phyloP scores from a whole-genome alignment of 371 early-diverging fungal species.

The Zopfochytrium polystomum region DNA sequence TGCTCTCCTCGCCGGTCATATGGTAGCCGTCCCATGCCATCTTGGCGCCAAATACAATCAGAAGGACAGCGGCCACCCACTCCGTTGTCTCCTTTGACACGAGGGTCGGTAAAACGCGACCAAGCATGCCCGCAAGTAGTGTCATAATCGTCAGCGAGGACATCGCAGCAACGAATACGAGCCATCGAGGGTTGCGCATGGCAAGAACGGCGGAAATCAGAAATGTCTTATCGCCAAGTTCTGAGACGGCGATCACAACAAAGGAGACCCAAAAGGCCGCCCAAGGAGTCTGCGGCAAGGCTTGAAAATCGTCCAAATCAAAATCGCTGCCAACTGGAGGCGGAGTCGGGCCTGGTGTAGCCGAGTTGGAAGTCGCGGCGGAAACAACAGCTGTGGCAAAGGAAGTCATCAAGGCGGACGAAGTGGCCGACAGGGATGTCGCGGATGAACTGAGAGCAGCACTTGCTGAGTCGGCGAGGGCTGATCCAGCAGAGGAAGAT shows the following conservation, averaged over 20 bases:
- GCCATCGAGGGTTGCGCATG: constrained; percentile 65
- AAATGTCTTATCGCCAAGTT: constrained; percentile 97
- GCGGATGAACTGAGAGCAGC: too few relatives aligned
- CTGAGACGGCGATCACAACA: constrained; percentile 85
- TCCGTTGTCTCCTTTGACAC: constrained; percentile 84
- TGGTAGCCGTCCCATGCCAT: constrained; percentile 79
- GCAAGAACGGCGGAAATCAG: constrained; percentile 95
- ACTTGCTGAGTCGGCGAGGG: too few relatives aligned
- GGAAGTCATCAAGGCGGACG: too few relatives aligned
- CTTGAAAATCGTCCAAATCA: too few relatives aligned
- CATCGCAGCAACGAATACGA: constrained; percentile 86
- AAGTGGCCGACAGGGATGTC: too few relatives aligned
- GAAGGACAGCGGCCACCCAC: constrained; percentile 73
- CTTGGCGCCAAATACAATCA: constrained; percentile 85
- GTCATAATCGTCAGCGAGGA: constrained; percentile 91
- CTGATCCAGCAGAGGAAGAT: too few relatives aligned
- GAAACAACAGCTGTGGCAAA: too few relatives aligned
- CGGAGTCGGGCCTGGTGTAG: too few relatives aligned
- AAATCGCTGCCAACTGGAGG: too few relatives aligned
- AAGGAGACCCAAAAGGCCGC: constrained; percentile 57
- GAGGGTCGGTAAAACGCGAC: constrained; percentile 81
- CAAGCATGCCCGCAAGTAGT: constrained; percentile 85
- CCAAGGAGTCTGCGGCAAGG: too few relatives aligned
- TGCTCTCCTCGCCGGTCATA: constrained; percentile 82
- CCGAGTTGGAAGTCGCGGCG: too few relatives aligned